These are phyloP conservation scores for Rhodotorula sp. DNA, from an alignment of 1,284 basidiomycete genomes.

Conservation along the genomic window DNA sequence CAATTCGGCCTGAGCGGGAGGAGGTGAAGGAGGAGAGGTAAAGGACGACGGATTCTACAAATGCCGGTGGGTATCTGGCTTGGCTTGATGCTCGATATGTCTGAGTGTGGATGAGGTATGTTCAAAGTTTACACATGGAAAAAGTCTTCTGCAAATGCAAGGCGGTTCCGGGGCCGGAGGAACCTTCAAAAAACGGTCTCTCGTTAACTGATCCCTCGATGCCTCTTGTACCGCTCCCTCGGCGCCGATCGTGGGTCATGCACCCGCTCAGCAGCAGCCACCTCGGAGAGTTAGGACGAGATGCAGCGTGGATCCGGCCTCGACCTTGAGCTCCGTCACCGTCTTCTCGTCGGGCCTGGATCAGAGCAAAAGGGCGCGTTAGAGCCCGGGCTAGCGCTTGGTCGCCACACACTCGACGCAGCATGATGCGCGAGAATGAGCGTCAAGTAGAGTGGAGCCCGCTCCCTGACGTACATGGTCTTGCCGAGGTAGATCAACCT, in stretches of 20 bases:
- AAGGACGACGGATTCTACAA: too few relatives aligned
- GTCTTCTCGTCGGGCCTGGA: constrained; percentile 76
- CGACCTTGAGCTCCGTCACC: constrained; percentile 75
- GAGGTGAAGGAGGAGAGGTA: too few relatives aligned
- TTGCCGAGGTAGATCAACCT: constrained; percentile 91
- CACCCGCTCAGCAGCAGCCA: constrained; percentile 51
- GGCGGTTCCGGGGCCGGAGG: too few relatives aligned
- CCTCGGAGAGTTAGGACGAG: constrained; percentile 89
- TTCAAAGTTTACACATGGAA: too few relatives aligned
- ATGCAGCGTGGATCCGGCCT: constrained; percentile 80
- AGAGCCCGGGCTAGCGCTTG: not conserved
- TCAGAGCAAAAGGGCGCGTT: not conserved
- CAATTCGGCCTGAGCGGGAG: too few relatives aligned
- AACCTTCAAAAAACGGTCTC: not conserved
- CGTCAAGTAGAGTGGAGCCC: not conserved
- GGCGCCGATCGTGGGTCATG: too few relatives aligned
- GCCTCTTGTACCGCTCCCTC: too few relatives aligned
- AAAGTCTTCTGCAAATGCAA: too few relatives aligned
- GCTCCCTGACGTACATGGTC: constrained; percentile 74
- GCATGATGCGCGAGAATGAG: not conserved
- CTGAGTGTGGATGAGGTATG: too few relatives aligned
- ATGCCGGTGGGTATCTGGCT: too few relatives aligned
- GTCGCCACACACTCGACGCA: too few relatives aligned
- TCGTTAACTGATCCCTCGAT: not conserved
- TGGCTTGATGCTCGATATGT: too few relatives aligned